Conservation (phyloP, 805 yeast genomes). For the Ogataea neopini region DNA sequence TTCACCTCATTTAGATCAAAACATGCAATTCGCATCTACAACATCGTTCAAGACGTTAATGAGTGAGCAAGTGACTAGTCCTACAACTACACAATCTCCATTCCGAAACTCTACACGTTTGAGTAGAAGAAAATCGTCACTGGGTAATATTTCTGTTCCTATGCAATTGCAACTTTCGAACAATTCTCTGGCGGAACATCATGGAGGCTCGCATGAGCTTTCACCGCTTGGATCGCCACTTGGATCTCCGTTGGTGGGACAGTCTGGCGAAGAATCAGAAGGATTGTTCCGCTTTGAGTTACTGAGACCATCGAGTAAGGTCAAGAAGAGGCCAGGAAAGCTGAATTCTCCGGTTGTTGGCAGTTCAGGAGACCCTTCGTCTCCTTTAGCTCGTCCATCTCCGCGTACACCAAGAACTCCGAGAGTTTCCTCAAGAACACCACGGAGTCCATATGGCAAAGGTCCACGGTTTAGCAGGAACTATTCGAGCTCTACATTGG, state of each 20-base stretch:
- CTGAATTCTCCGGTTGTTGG: conserved; percentile 22
- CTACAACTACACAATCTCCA: conserved; percentile 15
- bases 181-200: conserved; percentile 18
- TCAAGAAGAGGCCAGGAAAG: conserved; percentile 34
- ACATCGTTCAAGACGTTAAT: conserved; percentile 75
- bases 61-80: conserved; percentile 43
- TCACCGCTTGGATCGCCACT: conserved; percentile 27
- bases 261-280: conserved; percentile 35
- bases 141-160: conserved; percentile 17
- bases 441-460: conserved; percentile 24
- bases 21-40: conserved; percentile 46
- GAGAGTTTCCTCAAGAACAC: conserved; percentile 21
- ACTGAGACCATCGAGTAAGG: conserved; percentile 38
- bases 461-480: conserved; percentile 22
- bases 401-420: conserved; percentile 31
- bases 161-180: conserved; percentile 14
- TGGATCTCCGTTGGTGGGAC: conserved; percentile 16
- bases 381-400: conserved; percentile 30
- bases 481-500: conserved; percentile 9
- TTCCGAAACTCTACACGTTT: conserved; percentile 22
- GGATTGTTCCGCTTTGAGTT: conserved; percentile 49
- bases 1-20: conserved; percentile 30
- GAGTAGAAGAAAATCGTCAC: conserved; percentile 23
- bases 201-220: conserved; percentile 18
- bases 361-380: conserved; percentile 21